Percentiles rank a stretch among this genome's conserved stretches.
phyloP scores from a whole-genome alignment of 352 stramenopile genomes.

The Blastocystis sp. region DNA sequence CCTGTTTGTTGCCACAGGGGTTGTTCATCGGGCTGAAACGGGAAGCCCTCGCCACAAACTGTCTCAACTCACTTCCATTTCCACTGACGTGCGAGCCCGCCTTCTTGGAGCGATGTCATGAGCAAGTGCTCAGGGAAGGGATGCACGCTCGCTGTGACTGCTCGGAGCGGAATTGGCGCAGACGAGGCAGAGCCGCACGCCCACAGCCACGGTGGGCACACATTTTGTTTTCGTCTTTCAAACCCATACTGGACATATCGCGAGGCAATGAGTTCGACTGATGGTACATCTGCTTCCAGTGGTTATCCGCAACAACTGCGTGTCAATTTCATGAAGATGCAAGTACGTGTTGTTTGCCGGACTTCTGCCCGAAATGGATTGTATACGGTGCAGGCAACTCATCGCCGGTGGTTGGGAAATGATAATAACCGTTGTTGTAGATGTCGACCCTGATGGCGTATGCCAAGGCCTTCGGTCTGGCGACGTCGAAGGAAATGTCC shows the following conservation, averaged over 20 bases:
- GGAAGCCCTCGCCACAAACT: too few relatives aligned
- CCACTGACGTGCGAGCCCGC: too few relatives aligned
- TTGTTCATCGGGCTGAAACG: too few relatives aligned
- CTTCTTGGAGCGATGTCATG: too few relatives aligned
- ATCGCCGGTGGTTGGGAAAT: neutral
- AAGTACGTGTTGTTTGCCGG: slow-evolving; percentile 25
- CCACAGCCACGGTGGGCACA: too few relatives aligned
- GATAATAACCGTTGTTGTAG: slow-evolving; percentile 37
- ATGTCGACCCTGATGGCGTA: slow-evolving; percentile 65
- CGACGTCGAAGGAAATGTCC: slow-evolving; percentile 30
- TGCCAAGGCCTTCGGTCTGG: slow-evolving; percentile 52
- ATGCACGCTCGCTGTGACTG: too few relatives aligned
- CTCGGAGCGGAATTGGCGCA: too few relatives aligned
- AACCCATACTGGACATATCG: slow-evolving; percentile 11
- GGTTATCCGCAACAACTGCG: slow-evolving; percentile 62
- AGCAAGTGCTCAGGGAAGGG: too few relatives aligned
- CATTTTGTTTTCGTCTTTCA: slow-evolving; percentile 37
- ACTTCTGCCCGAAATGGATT: neutral
- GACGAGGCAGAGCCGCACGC: too few relatives aligned
- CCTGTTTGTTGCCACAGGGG: neutral
- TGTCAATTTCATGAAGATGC: slow-evolving; percentile 67
- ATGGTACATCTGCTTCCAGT: neutral
- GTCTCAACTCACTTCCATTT: too few relatives aligned
- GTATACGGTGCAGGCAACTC: neutral
- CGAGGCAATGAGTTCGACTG: neutral